Percentiles rank a stretch among this genome's conserved stretches.
Evolutionary conservation across 148 eudicot genomes (phyloP).

Genomic region (Agrostemma githago): DNA sequence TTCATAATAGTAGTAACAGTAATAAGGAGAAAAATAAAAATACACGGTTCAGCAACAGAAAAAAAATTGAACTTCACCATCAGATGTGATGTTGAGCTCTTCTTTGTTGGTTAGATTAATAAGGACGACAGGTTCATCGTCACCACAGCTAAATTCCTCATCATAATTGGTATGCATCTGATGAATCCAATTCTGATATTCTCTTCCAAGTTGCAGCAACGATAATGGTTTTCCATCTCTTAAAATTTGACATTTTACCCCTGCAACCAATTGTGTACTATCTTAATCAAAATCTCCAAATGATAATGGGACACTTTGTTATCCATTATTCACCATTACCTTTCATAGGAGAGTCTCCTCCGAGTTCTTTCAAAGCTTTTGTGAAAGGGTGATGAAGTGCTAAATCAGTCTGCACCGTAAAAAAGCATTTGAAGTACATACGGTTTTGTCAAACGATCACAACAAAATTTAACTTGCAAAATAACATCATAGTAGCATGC

Average conservation of each 20-base stretch:
- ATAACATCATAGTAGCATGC: neutral
- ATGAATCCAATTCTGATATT: slow-evolving; percentile 56
- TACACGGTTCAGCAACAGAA: no score
- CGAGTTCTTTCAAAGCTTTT: slow-evolving; percentile 63
- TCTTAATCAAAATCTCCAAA: neutral
- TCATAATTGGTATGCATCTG: slow-evolving; percentile 62
- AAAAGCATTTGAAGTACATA: neutral
- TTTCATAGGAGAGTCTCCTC: slow-evolving; percentile 30
- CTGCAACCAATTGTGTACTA: slow-evolving; percentile 25
- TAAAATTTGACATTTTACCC: slow-evolving; percentile 29
- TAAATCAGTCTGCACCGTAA: slow-evolving; percentile 53
- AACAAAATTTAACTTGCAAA: neutral
- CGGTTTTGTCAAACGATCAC: neutral
- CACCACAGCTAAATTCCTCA: slow-evolving; percentile 50
- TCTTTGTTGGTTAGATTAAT: slow-evolving; percentile 38
- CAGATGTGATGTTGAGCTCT: slow-evolving; percentile 42
- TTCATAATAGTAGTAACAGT: no score
- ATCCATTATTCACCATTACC: slow-evolving; percentile 38
- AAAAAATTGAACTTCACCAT: slow-evolving; percentile 30
- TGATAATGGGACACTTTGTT: neutral
- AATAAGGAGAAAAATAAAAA: neutral
- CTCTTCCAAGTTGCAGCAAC: slow-evolving; percentile 45
- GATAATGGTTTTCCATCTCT: slow-evolving; percentile 44
- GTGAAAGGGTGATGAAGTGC: slow-evolving; percentile 57
- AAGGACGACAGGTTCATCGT: slow-evolving; percentile 45